Evolutionary conservation across 2,329 filamentous ascomycete species (phyloP).

Genomic region (Fusarium napiforme): DNA sequence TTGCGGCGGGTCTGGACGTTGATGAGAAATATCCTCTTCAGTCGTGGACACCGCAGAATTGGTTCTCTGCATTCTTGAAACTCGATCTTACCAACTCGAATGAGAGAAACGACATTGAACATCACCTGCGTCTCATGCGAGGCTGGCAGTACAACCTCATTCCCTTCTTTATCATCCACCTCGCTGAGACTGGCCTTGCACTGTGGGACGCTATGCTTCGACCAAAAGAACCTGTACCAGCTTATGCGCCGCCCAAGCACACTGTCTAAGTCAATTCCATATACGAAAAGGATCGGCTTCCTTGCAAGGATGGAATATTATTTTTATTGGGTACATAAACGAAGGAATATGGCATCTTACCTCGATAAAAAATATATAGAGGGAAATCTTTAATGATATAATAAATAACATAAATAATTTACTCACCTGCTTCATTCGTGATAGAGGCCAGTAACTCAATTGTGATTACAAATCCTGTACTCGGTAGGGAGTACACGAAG

Average conservation of each 20-base stretch:
- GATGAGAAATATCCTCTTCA: constrained; percentile 34
- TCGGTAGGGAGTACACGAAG: neutral
- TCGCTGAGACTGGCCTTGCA: constrained; percentile 40
- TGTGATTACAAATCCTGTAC: constrained; percentile 19
- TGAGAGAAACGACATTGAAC: constrained; percentile 33
- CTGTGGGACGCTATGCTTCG: constrained; percentile 35
- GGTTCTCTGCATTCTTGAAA: constrained; percentile 42
- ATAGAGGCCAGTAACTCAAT: neutral
- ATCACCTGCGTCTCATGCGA: constrained; percentile 40
- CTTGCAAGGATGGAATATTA: too few species aligned
- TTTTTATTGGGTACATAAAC: neutral
- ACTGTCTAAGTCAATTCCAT: neutral
- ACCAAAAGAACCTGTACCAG: constrained; percentile 1
- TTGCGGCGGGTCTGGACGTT: constrained; percentile 21
- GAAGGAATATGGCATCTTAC: neutral
- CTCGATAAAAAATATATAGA: neutral
- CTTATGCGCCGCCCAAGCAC: constrained; percentile 5
- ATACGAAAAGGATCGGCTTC: neutral
- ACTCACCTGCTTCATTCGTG: neutral
- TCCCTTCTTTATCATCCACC: constrained; percentile 44
- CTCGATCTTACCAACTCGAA: constrained; percentile 31
- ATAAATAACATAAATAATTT: neutral
- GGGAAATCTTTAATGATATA: neutral
- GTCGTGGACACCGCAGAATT: constrained; percentile 45
- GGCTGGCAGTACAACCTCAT: constrained; percentile 48